phyloP scores from a whole-genome alignment of 805 yeast genomes.

The Yarrowia sp. region DNA sequence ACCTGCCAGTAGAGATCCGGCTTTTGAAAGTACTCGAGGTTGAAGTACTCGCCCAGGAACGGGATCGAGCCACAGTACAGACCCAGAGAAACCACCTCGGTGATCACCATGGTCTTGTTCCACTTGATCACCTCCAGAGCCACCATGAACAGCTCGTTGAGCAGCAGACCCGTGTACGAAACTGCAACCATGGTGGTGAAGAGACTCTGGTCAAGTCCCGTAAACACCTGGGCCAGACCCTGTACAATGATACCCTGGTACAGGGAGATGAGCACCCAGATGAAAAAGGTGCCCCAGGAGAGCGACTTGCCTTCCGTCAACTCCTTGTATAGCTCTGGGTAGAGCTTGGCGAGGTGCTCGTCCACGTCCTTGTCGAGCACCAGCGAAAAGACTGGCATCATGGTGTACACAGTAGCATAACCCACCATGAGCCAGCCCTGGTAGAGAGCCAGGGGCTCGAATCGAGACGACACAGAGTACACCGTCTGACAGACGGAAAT shows the following conservation, averaged over 20 bases:
- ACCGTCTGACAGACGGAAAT: constrained; percentile 96
- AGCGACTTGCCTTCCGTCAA: constrained; percentile 85
- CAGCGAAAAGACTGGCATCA: constrained; percentile 96
- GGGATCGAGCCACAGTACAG: constrained; percentile 81
- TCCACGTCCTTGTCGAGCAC: constrained; percentile 91
- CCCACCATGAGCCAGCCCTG: constrained; percentile 99
- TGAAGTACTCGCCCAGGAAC: constrained; percentile 84
- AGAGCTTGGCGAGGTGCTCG: constrained; percentile 83
- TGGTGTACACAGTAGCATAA: constrained; percentile 94
- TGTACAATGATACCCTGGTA: constrained; percentile 91
- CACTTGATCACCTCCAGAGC: constrained; percentile 92
- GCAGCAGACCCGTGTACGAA: constrained; percentile 76
- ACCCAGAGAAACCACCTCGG: constrained; percentile 73
- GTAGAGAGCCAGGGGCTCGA: constrained; percentile 92
- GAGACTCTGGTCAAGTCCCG: constrained; percentile 61
- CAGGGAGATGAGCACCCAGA: constrained; percentile 89
- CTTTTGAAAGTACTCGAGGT: constrained; percentile 65
- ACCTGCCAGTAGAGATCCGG: constrained; percentile 72
- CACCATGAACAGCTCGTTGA: constrained; percentile 92
- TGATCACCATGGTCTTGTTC: constrained; percentile 76
- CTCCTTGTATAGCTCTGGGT: constrained; percentile 95
- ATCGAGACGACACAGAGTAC: constrained; percentile 80
- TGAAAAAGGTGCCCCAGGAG: constrained; percentile 84
- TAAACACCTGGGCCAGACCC: constrained; percentile 76
- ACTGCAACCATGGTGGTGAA: constrained; percentile 84